Evolutionary conservation across 106 monocot genomes (phyloP), one percentile per base, ranked within the genome.

Genomic region (Allium cepa): DNA sequence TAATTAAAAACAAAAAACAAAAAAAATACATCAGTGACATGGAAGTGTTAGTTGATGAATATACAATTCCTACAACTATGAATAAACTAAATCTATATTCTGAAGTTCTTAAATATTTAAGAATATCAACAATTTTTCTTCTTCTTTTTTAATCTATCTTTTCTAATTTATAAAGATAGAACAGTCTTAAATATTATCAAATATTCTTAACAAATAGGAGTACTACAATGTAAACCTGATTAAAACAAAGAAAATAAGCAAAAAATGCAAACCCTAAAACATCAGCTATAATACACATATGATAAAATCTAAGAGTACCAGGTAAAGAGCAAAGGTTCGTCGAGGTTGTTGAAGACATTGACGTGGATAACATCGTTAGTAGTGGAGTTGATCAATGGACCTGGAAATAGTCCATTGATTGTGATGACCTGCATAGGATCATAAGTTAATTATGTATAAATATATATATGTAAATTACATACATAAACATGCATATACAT

Each of bases 391-490:
- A 71, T 71, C 46, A 71, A 46, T 50, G 71, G 71, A 12, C 71
- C 71, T 22, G 71, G 71, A 60, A 71, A 71, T 60, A 71, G 17
- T 8, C 71, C 71, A 71, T 71, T 71, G 60, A 71, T 61, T 47
- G 71, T 61, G 14, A 60, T 71, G 11, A 71, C 71, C 71, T 71
- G 71, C 36, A 36, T 36, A 36, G 36, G 5, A 36, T 36, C 5
- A 36, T 36, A 36, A 36, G 22, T 22, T 22, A 22, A 22, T 22
- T 27, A 17, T 50, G n/a, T 14, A 9, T 9, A 64, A 36, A 36
- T 36, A 5, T 36, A 48, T 26, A 26, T 59, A 5, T 22, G 22
- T 22, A 22, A 22, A 22, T 22, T 22, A 22, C 22, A 59, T 1
- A 18, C 10, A 7, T 4, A 59, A 26, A 26, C 11, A 45, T 8